Evolutionary conservation across 1,284 basidiomycete species (phyloP), one percentile per base, ranked within the genome.

Genomic region (Cryptococcus sp.): DNA sequence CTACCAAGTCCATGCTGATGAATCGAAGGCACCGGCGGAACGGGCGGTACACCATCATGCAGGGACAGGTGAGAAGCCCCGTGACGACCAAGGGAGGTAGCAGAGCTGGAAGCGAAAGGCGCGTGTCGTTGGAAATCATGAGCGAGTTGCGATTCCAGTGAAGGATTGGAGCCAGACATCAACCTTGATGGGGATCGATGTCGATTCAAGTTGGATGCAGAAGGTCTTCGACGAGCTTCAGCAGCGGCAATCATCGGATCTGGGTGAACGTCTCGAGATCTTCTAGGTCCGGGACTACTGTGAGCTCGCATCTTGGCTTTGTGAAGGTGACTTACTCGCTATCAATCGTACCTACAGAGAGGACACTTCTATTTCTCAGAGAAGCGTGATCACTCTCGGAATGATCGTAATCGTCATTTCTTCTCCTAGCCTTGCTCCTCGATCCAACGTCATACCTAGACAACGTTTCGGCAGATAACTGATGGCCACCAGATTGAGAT

Each of bases 361-460:
- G 49, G 9, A 64, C 58, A 57, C 69, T 70, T 21, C 71, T 54
- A 49, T 66, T 72, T 50, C 59, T 55, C 48, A 85, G 78, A 61
- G 85, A 87, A 60, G 84, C 84, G 37, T 87, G 87, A 31, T 87
- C 90, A 50, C 87, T 88, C 81, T 88, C 86, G 40, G 88, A 91
- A 72, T 89, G 88, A 71, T 91, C 88, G 70, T 91, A 89, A 70
- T 91, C 89, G 60, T 82, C 85, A 64, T 89, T 86, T 67, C 86
- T 80, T 67, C 86, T 82, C 60, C 90, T 82, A 54, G 85, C 86
- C 77, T 91, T 92, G 49, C 88, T 60, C 52, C 41, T 48, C 48
- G 9, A 19, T 45, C 49, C 23, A 11, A 52, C 52, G 53, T 78
- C 63, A 24, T 62, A 58, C n/a, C 53, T 62, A n/a, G 53, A 48